Evolutionary conservation across 1,139 yeast genomes (phyloP), one percentile per base, ranked within the genome.

Genomic region (Kodamaea plutei): DNA sequence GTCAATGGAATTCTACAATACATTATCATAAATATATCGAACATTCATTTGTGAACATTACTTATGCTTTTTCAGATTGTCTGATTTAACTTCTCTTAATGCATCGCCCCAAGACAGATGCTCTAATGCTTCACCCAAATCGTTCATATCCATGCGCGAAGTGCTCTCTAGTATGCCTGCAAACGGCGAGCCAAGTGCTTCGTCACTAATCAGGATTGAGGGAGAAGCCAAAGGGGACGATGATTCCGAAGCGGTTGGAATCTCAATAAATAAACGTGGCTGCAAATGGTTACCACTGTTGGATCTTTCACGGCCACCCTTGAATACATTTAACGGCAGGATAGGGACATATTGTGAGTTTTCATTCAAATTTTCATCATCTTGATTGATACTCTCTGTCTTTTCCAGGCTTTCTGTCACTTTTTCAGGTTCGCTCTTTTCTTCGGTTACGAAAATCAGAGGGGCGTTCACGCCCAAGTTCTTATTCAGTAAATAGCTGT

Each of bases 271-370:
- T 11, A 49, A 38, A 19, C 25, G 35, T 7, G 25, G 13, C 10
- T 11, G 22, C 30, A 27, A 23, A 12, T 34, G 40, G 24, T 30
- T 36, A 18, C 30, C 38, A 16, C 29, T 34, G 15, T 6, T 11
- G 25, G 25, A 32, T 23, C 43, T 35, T 26, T 37, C 33, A 15
- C 49, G 31, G 4, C 20, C 20, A 18, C 51, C 37, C 12, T 45
- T 51, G 29, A 46, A 54, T 2, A 50, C 38, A 26, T 50, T 50
- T 24, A 61, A 41, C 1, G 66, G 67, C 2, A 65, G 56, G 29
- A 39, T 52, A 11, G 67, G 66, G 9, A 58, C 52, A 38, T 61
- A 60, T 8, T 54, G 40, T 9, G 59, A 59, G 29, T 50, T 40
- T 20, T 37, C 45, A 20, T 34, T 39, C 13, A 11, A 5, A n/a